phyloP scores from a whole-genome alignment of 139 green algal genomes.

The Chlamydomonas sp. region DNA sequence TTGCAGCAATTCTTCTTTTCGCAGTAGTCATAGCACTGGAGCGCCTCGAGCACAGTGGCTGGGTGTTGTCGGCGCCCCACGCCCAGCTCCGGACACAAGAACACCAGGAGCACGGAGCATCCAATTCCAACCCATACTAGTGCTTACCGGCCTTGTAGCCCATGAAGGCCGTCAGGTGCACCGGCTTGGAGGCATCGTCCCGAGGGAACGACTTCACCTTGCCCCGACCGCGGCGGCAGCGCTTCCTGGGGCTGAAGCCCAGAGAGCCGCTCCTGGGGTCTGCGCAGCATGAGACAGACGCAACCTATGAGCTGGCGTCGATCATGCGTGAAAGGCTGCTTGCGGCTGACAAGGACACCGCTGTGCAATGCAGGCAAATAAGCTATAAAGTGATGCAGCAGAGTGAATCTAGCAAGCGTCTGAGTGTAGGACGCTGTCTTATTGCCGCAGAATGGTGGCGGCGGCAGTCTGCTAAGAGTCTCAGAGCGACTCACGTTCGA shows the following conservation, averaged over 20 bases:
- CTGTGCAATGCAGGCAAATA: neutral
- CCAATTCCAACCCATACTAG: neutral
- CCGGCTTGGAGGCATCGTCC: constrained; percentile 90
- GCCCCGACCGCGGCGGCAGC: constrained; percentile 90
- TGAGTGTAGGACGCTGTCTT: too few relatives aligned
- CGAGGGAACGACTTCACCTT: constrained; percentile 97
- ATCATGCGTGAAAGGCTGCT: neutral
- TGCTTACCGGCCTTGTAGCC: constrained; percentile 81
- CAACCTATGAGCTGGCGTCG: neutral
- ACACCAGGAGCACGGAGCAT: neutral
- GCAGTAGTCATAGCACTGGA: too few relatives aligned
- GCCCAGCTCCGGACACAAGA: neutral
- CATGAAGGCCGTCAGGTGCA: constrained; percentile 98
- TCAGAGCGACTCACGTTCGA: constrained; percentile 82
- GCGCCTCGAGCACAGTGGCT: too few relatives aligned
- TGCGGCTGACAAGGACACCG: neutral
- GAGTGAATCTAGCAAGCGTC: too few relatives aligned
- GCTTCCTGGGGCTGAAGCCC: constrained; percentile 99
- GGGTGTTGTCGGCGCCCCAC: too few relatives aligned
- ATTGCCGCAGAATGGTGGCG: neutral
- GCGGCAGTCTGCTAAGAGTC: neutral
- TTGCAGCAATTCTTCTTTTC: neutral
- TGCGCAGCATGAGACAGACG: constrained; percentile 35
- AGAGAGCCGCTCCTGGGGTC: constrained; percentile 95
- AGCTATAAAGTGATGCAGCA: neutral